Evolutionary conservation across 1,139 yeast species (phyloP), one percentile per base, ranked within the genome.

Genomic region (Wickerhamiella infanticola): DNA sequence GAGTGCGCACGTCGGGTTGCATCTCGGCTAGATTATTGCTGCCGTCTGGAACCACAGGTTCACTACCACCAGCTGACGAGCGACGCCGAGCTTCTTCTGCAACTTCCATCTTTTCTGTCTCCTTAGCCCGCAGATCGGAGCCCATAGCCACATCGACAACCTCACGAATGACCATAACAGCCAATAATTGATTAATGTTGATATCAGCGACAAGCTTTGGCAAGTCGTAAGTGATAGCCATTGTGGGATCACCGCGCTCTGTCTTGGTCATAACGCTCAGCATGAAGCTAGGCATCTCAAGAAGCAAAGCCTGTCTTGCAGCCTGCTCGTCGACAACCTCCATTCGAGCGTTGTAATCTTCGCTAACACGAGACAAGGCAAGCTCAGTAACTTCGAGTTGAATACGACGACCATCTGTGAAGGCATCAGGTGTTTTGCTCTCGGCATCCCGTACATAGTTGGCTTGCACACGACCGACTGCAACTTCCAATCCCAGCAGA

Each of bases 181-280:
- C 50, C 41, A 54, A 56, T 42, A 60, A 58, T n/a, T 62, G 51
- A 44, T 60, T 61, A 45, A 61, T 51, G 42, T 60, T 63, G 45
- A 60, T 55, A 27, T 52, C 51, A 5, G 58, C 39, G 7, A 49
- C 48, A 3, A 59, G 52, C 13, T 60, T 54, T 18, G 62, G 61
- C 45, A 61, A 43, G 37, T 51, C 40, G 7, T 59, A 41, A 35
- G 55, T 53, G 38, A 55, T 48, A 31, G 54, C 51, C 5, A 54
- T 42, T 3, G 47, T 39, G 3, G 53, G 53, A 5, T 47, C 46
- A 3, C 27, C 35, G 23, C 41, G 42, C 24, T 48, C 50, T 3
- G 47, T 40, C 27, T 48, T 53, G 0, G 65, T 54, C 3, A 51
- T 42, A 4, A 55, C 42, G 1, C 54, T 45, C 9, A 55, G 45